Base-by-base conservation (phyloP, 2,329 filamentous ascomycete species). In the Mycosphaerelloides madeirae region DNA sequence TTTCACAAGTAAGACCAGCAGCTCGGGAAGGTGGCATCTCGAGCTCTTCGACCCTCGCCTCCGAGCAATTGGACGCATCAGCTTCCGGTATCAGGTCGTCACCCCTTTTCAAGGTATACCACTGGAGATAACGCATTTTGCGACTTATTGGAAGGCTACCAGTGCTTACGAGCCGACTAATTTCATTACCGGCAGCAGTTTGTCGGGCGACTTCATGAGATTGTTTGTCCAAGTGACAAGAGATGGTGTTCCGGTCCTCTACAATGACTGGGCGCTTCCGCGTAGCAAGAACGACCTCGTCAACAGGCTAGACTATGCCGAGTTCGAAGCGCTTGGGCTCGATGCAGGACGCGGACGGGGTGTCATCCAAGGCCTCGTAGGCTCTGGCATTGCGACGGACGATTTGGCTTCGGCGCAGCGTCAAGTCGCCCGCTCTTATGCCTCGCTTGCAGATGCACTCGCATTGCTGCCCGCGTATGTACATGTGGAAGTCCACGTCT, bases 141-240 rank as follows among this genome's bases (percentile, higher is more conserved):
- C 95, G 52, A 97, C 93, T 0, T 98, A 98, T 67, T 98, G 93
- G 93, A 98, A 97, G 68, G 91, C 91, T 0, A 98, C 93, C 1
- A 95, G 89, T 60, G 89, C 95, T 57, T 78, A 93, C 37, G 29
- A 25, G 16, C 84, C 85, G 18, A 93, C 80, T 61, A 87, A 88
- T 18, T 80, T 97, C 18, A 87, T 98, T 14, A 97, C 91, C 0
- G 93, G 91, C 1, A 97, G 91, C 8, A 97, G 91, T 68, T 68
- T 98, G 43, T 94, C 88, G 2, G 93, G 93, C n/a, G 87, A 97
- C 60, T 97, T 97, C 65, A 83, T 95, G 18, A 81, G 90, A 44
- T 71, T 98, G 6, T 95, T 89, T 61, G 86, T 97, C 18, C 93
- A 98, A 61, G 79, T 95, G 55, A 97, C 91, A 1, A 84, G 81